Base-by-base conservation (phyloP, 768 basidiomycete genomes). In the Boletus vinaceobasis region DNA sequence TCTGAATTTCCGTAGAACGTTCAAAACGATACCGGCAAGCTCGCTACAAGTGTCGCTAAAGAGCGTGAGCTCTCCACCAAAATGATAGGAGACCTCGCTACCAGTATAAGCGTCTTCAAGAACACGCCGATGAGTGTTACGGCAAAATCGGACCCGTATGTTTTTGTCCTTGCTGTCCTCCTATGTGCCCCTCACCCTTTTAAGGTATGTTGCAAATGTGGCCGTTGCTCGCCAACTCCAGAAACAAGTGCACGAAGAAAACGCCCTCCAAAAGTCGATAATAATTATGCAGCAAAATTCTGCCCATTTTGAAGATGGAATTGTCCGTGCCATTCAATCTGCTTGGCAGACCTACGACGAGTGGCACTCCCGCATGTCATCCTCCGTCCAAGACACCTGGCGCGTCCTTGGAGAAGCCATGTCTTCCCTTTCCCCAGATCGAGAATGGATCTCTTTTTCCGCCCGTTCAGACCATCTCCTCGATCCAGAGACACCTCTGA, bases 251-350 rank as follows among this genome's bases (percentile, higher is more conserved):
- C 85, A 93, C 73, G 96, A 97, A 74, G 97, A 99, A 74, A 99
- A 99, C 68, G 85, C 94, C 0, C 84, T 99, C 14, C 96, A 99
- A 74, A 99, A 98, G 71, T 91, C 88, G 3, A 90, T 98, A 65
- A 86, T 99, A 66, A 95, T 99, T 71, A 98, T 96, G 84, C 96
- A 99, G 64, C 93, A 95, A 60, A 96, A 96, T 69, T 90, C 88
- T 15, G 96, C 95, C 21, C 88, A 95, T 68, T 99, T 99, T 63
- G 97, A 98, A 72, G 90, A 93, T 60, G 95, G 94, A 49, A 91
- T 99, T 63, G 93, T 99, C 27, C 89, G 91, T 55, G 86, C 93
- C 3, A 83, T 99, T 58, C 93, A 98, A 71, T 94, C 93, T 19
- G 93, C 97, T 0, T 99, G 97, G 97, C 83, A 87, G 53, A 98